These are phyloP conservation scores for Liquidambar formosana DNA, from an alignment of 164 flowering plant genomes.

Conservation along the genomic window DNA sequence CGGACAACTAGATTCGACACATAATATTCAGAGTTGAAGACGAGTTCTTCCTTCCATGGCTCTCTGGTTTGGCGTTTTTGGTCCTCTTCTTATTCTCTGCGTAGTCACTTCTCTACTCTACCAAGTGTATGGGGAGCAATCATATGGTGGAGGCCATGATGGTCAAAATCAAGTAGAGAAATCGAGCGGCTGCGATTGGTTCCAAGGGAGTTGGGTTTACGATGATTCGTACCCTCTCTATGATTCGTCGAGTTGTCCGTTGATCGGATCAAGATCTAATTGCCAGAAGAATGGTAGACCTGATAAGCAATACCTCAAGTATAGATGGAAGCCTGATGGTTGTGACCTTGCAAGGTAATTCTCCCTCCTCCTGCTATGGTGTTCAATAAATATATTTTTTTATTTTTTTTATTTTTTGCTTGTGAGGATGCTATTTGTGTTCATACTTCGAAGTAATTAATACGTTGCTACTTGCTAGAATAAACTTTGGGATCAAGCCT, in stretches of 20 bases:
- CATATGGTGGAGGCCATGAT: neutral
- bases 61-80: neutral
- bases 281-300: slow-evolving; percentile 39
- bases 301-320: slow-evolving; percentile 29
- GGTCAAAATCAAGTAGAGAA: no score
- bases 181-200: slow-evolving; percentile 18
- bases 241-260: slow-evolving; percentile 23
- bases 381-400: no score
- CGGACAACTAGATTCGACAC: no score
- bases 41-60: no score
- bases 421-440: no score
- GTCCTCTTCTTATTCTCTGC: neutral
- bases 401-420: no score
- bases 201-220: slow-evolving; percentile 31
- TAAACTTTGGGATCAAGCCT: no score
- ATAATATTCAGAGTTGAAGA: no score
- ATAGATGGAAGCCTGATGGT: slow-evolving; percentile 33
- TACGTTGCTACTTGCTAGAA: no score
- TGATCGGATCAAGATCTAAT: slow-evolving; percentile 17
- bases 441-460: no score
- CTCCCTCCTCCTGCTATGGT: no score
- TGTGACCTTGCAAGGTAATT: slow-evolving; percentile 31
- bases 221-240: slow-evolving; percentile 24
- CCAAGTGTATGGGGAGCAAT: neutral
- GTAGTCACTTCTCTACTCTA: neutral